A percentile compares a stretch with the other conserved stretches of the same genome.
Evolutionary conservation across 2,329 filamentous ascomycete genomes (phyloP).

Genomic region (Venturia nashicola): DNA sequence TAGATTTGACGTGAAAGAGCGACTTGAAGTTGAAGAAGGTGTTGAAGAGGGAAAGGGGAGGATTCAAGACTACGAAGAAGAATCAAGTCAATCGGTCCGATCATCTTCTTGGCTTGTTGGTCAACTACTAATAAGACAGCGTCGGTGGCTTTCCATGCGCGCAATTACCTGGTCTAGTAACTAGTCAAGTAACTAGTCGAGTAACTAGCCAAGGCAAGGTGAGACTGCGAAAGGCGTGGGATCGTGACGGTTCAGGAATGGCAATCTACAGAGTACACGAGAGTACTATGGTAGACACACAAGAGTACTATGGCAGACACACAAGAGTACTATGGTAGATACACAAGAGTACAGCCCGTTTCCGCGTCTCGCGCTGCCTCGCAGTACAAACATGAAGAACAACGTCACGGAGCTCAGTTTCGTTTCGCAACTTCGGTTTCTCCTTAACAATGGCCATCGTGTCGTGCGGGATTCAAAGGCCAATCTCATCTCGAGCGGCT

Average conservation of each 20-base stretch:
- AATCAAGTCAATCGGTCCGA: neutral
- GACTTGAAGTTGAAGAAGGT: conserved; percentile 12
- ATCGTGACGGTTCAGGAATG: neutral
- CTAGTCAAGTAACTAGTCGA: no score
- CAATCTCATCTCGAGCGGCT: neutral
- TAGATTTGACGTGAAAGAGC: conserved; percentile 16
- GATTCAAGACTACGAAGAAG: neutral
- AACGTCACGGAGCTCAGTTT: neutral
- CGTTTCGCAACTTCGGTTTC: neutral
- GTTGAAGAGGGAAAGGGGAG: neutral
- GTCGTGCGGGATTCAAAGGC: neutral
- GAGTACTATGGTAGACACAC: no score
- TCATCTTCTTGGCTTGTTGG: neutral
- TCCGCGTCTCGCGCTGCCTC: neutral
- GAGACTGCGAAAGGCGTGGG: neutral
- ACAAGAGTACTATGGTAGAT: no score
- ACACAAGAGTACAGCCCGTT: neutral
- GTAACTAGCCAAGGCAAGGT: neutral
- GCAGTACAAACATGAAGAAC: neutral
- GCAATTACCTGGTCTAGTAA: neutral
- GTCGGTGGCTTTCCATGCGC: neutral
- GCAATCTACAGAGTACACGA: no score
- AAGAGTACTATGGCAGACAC: no score
- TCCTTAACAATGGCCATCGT: neutral
- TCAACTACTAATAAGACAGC: neutral